Evolutionary conservation across 495 filamentous ascomycete genomes (phyloP).

Genomic region (Penicillium macrosclerotiorum): DNA sequence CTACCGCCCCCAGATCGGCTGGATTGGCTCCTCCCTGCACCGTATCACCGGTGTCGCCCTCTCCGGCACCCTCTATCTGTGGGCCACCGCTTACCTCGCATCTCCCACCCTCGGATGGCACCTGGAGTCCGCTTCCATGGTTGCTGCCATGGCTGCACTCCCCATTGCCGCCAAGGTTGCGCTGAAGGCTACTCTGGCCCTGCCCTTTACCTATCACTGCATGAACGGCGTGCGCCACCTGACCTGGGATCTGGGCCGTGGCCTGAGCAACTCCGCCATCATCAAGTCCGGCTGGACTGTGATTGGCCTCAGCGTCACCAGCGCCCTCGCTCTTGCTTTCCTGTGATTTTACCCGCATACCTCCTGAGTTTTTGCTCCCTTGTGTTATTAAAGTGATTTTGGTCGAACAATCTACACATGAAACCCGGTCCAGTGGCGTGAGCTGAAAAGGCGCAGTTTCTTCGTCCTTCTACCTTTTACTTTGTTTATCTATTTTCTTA

Average conservation of each 20-base stretch:
- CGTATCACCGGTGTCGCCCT: constrained; percentile 77
- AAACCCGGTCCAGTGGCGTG: constrained; percentile 23
- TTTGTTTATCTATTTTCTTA: constrained; percentile 7
- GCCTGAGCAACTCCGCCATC: constrained; percentile 68
- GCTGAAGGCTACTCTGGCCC: constrained; percentile 70
- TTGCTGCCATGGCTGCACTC: constrained; percentile 71
- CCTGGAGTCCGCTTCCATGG: constrained; percentile 75
- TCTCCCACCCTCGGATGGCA: constrained; percentile 81
- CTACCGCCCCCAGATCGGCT: constrained; percentile 88
- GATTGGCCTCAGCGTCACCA: constrained; percentile 63
- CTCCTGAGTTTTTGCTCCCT: constrained; percentile 27
- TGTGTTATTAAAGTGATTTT: constrained; percentile 42
- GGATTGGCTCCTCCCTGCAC: constrained; percentile 69
- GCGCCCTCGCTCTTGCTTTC: constrained; percentile 60
- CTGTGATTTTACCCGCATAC: constrained; percentile 34
- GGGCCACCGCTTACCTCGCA: constrained; percentile 77
- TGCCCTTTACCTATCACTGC: constrained; percentile 85
- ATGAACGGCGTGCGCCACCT: constrained; percentile 91
- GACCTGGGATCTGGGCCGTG: constrained; percentile 73
- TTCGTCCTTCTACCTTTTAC: too few relatives aligned
- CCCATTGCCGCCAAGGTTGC: constrained; percentile 65
- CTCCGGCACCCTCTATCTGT: constrained; percentile 77
- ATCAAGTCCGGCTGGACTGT: constrained; percentile 73
- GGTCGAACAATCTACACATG: constrained; percentile 22
- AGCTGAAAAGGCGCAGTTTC: constrained; percentile 23